Base-by-base conservation (phyloP, 805 yeast genomes). In the Barnettozyma sucrosica region DNA sequence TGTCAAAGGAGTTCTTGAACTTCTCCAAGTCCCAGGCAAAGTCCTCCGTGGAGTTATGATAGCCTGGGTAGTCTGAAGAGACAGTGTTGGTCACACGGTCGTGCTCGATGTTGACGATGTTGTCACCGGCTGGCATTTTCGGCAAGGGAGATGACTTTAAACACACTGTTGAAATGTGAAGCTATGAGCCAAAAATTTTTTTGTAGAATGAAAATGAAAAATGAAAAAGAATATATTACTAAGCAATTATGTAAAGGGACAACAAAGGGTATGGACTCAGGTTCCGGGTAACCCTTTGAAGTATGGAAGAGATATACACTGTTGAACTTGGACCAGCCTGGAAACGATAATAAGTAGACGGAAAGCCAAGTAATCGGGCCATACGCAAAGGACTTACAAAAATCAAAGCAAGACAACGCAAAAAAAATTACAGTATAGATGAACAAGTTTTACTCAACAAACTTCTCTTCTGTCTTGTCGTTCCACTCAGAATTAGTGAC, bases 11-110 rank as follows among this genome's bases (percentile, higher is more conserved):
- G 45, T 81, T 66, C 62, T 83, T 83, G 71, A 92, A 90, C 59
- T 79, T 81, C 48, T 87, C 92, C 32, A 89, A 69, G 64, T 82
- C 82, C 97, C 98, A 92, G 2, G 89, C 76, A 53, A 77, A 71
- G 55, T 82, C 89, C 30, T 73, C 83, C 26, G 73, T 74, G 26
- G 79, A 69, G 53, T 72, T 74, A 13, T 75, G 70, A 64, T 84
- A 87, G 2, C 97, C 97, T 6, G 98, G 98, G 63, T 89, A 92
- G 62, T 90, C 97, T 1, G 90, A 88, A 36, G 95, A 77, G 1
- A 92, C 75, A 4, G 93, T 88, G 68, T 89, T 88, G 16, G 95
- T 84, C 36, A 90, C 97, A 59, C 97, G 80, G 64, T 90, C 93
- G 66, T 84, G 83, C 62, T 90, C 96, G 44, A 89, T 83, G 26